These are phyloP conservation scores for Polyplosphaeria fusca DNA, from an alignment of 495 filamentous ascomycete species.

Conservation along the genomic window DNA sequence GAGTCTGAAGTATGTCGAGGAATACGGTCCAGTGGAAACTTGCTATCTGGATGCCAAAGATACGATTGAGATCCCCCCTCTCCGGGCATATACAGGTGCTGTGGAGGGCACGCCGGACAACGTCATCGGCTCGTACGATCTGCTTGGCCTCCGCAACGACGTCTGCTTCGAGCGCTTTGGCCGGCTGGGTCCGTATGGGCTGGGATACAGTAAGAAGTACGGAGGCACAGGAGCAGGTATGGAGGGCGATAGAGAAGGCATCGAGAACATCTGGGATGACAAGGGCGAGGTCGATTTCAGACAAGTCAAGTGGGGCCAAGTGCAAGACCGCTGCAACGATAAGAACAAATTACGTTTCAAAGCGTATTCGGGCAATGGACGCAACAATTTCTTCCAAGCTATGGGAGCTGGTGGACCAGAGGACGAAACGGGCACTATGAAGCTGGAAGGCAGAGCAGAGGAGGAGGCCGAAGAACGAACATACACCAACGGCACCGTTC, in stretches of 20 bases:
- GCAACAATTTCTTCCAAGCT: slow-evolving; percentile 46
- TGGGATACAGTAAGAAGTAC: slow-evolving; percentile 70
- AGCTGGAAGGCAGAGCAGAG: not conserved
- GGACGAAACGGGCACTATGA: slow-evolving; percentile 9
- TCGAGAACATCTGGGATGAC: slow-evolving; percentile 69
- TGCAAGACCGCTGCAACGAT: slow-evolving; percentile 64
- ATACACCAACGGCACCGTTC: slow-evolving; percentile 23
- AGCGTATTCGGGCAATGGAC: slow-evolving; percentile 41
- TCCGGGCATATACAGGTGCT: slow-evolving; percentile 70
- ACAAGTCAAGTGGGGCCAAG: slow-evolving; percentile 69
- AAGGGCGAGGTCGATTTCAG: slow-evolving; percentile 65
- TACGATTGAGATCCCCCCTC: slow-evolving; percentile 59
- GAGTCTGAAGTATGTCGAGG: slow-evolving; percentile 54
- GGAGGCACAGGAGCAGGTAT: slow-evolving; percentile 81
- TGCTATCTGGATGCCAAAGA: slow-evolving; percentile 71
- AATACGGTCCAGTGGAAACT: slow-evolving; percentile 63
- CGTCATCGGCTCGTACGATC: slow-evolving; percentile 74
- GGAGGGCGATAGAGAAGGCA: slow-evolving; percentile 73
- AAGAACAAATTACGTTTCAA: slow-evolving; percentile 71
- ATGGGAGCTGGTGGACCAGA: slow-evolving; percentile 44
- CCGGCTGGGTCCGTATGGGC: slow-evolving; percentile 81
- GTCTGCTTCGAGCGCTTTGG: slow-evolving; percentile 95
- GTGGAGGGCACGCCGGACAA: slow-evolving; percentile 77
- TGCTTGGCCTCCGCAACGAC: slow-evolving; percentile 77
- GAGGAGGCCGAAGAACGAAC: not conserved